Percentiles rank a stretch among this genome's conserved stretches.
These are phyloP conservation scores for Trichoderma guizhouense DNA, from an alignment of 2,329 filamentous ascomycete species.

Conservation along the genomic window DNA sequence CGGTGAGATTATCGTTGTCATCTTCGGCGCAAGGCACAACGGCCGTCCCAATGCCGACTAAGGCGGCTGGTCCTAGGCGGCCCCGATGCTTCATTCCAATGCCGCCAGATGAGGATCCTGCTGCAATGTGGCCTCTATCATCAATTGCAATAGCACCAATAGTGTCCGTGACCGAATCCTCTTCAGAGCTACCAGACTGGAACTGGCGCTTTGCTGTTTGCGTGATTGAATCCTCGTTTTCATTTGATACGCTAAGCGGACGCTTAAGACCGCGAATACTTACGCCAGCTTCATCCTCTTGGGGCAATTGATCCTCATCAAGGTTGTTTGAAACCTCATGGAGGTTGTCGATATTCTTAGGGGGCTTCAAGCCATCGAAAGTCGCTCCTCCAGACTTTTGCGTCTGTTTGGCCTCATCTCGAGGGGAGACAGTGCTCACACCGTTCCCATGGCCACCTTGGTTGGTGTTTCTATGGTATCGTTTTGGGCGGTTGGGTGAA, in stretches of 20 bases:
- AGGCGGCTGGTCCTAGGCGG: conserved; percentile 84
- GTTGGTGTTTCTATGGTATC: background rate
- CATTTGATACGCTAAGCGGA: conserved; percentile 22
- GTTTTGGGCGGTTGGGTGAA: background rate
- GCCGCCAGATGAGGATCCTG: conserved; percentile 91
- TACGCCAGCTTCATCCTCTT: background rate
- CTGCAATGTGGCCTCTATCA: conserved; percentile 79
- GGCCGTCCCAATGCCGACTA: conserved; percentile 87
- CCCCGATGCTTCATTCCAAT: conserved; percentile 98
- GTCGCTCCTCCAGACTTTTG: background rate
- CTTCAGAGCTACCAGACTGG: conserved; percentile 31
- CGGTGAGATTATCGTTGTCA: conserved; percentile 65
- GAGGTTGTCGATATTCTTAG: background rate
- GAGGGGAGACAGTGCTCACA: conserved; percentile 6
- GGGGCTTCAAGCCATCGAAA: background rate
- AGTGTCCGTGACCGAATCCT: conserved; percentile 79
- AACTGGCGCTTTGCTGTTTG: conserved; percentile 23
- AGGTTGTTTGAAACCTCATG: conserved; percentile 9
- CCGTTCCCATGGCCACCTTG: background rate
- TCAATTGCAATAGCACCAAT: conserved; percentile 96
- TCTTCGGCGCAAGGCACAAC: conserved; percentile 74
- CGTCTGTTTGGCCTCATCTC: background rate
- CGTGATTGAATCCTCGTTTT: conserved; percentile 7
- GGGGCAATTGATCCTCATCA: conserved; percentile 9
- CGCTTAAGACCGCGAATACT: conserved; percentile 36